phyloP scores from a whole-genome alignment of 2,329 filamentous ascomycete species.

The Beauveria caledonica region DNA sequence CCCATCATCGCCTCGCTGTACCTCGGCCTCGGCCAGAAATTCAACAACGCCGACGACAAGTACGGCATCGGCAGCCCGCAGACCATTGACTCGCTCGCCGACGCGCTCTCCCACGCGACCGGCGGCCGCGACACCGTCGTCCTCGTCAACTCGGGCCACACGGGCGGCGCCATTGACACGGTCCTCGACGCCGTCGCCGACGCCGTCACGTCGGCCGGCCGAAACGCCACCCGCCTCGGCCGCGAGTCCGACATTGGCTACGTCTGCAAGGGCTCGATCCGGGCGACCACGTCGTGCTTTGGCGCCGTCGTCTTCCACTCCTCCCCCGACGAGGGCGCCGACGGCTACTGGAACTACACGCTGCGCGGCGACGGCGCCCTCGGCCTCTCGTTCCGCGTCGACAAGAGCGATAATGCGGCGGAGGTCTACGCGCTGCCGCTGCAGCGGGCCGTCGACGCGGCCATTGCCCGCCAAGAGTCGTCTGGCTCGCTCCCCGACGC shows the following conservation, averaged over 20 bases:
- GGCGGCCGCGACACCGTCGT: slow-evolving; percentile 55
- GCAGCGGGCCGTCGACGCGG: slow-evolving; percentile 58
- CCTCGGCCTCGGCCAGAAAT: slow-evolving; percentile 61
- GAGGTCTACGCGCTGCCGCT: slow-evolving; percentile 61
- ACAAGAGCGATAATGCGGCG: slow-evolving; percentile 49
- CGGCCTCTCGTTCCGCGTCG: slow-evolving; percentile 46
- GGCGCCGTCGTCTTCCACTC: slow-evolving; percentile 64
- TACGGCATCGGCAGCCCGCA: slow-evolving; percentile 60
- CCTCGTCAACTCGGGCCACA: slow-evolving; percentile 66
- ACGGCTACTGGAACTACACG: slow-evolving; percentile 61
- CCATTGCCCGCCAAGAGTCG: slow-evolving; percentile 34
- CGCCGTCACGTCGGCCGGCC: slow-evolving; percentile 18
- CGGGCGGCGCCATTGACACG: slow-evolving; percentile 58
- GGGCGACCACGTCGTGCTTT: slow-evolving; percentile 63
- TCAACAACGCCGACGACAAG: slow-evolving; percentile 64
- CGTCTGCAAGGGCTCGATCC: slow-evolving; percentile 49
- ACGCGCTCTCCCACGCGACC: slow-evolving; percentile 50
- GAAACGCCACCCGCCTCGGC: slow-evolving; percentile 18
- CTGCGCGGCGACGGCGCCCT: slow-evolving; percentile 55
- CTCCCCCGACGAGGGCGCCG: slow-evolving; percentile 52
- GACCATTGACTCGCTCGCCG: slow-evolving; percentile 53
- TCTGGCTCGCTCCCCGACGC: slow-evolving; percentile 21
- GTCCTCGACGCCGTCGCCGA: slow-evolving; percentile 47
- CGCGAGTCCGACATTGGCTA: slow-evolving; percentile 22
- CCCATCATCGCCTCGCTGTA: slow-evolving; percentile 49